Evolutionary conservation across 768 basidiomycete genomes (phyloP), one percentile per base, ranked within the genome.

Genomic region (Coprinopsis sp.): DNA sequence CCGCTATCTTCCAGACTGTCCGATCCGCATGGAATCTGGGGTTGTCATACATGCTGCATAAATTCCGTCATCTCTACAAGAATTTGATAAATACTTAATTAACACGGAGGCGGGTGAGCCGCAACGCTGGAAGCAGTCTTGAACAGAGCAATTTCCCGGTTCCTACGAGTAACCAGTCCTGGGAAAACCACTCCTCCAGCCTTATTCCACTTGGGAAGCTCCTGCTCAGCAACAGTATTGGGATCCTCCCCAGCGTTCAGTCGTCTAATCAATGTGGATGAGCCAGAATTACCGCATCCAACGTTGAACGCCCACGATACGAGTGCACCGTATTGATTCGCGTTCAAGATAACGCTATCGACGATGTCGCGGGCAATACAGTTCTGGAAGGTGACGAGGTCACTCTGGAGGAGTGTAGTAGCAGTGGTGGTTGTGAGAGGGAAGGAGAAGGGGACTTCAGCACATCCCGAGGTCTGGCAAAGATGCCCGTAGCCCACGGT

Each of bases 401-500:
- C 66, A 21, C 54, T 49, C 30, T 49, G 40, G 31, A 68, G 56
- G 29, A 68, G 64, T 16, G 55, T 44, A 18, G 61, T 47, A 7
- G 66, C 66, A 4, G 51, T 54, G 13, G 59, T 50, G 38, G 58
- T 55, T 34, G 62, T 64, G 33, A 68, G 55, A 1, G 67, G 64
- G 60, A 67, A 67, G 22, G 56, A 39, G 51, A 60, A 66, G 10
- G 65, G 59, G 7, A 65, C 65, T 47, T 68, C 66, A 24, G 54
- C 44, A 51, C 67, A 68, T 19, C 59, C 57, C 10, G 49, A 54
- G 22, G 46, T 57, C 36, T 59, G 37, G 54, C 66, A 68, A 22
- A 62, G 58, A 47, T 68, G 66, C 10, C 65, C 65, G 51, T 60
- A 68, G 19, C 67, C 67, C 37, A 66, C 67, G 27, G 65, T 68